Evolutionary conservation across 176 grass and related monocot genomes (phyloP).

Genomic region (Phragmites australis): DNA sequence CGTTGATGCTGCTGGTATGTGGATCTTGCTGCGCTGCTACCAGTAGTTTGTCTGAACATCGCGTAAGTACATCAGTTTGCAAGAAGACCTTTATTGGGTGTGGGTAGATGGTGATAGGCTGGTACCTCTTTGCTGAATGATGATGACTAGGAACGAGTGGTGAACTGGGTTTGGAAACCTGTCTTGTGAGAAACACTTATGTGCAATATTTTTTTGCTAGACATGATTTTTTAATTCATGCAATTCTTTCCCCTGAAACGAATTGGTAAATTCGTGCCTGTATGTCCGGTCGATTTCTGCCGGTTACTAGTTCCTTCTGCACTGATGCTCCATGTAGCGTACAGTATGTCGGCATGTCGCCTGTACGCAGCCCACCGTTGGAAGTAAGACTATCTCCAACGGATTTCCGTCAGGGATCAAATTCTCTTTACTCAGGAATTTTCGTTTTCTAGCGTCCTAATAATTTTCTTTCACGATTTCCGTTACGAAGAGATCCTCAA

Average conservation of each 20-base stretch:
- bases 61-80: neutral
- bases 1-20: neutral
- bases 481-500: too few relatives aligned
- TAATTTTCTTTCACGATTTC: too few relatives aligned
- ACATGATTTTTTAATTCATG: neutral
- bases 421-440: too few relatives aligned
- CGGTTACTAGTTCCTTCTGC: constrained; percentile 5
- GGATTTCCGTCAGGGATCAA: too few relatives aligned
- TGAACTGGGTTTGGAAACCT: neutral
- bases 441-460: too few relatives aligned
- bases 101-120: neutral
- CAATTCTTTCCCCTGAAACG: neutral
- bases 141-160: neutral
- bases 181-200: neutral
- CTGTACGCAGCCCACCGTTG: neutral
- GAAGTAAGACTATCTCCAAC: too few relatives aligned
- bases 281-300: neutral
- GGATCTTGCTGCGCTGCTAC: constrained; percentile 1
- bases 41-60: constrained; percentile 5
- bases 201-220: neutral
- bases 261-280: neutral
- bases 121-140: constrained; percentile 19
- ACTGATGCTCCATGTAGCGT: neutral
- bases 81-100: neutral
- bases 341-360: neutral